Evolutionary conservation across 306 rosid genomes (phyloP), one percentile per base, ranked within the genome.

Genomic region (Pueraria montana): DNA sequence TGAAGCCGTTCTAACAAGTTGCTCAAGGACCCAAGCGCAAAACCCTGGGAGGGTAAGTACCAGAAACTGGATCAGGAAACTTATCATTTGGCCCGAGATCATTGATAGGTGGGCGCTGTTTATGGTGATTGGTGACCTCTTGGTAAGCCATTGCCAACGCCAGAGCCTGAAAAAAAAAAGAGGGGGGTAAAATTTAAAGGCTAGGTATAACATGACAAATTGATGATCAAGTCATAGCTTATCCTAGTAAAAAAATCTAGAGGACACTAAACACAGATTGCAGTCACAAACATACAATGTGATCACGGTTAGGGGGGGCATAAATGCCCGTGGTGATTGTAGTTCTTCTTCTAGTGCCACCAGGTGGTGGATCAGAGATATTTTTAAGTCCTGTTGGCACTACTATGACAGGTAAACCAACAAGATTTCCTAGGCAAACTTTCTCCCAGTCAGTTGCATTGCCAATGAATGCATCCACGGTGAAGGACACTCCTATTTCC

Each of bases 71-170:
- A 61, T 87, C 71, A 18, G 77, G 73, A 67, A 89, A 75, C 46
- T 20, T 36, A 77, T 89, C 91, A 50, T 88, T 68, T 1, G 91
- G 92, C 14, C 95, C 93, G 24, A 92, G 87, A 87, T 94, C 76
- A 75, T 89, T 76, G 14, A 89, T 84, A 2, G 92, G 96, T 14
- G 93, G 96, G 2, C 87, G 86, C 78, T 90, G 87, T 75, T 71
- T 90, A 68, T 91, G 94, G 89, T 91, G 94, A 77, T 91, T 59
- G n/a, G 94, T 91, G 42, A 38, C 91, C 63, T 79, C 79, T 74
- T 94, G 97, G 81, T 92, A 92, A 24, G 96, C 93, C 92, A 92
- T 87, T 80, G 93, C 97, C 88, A 92, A 70, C 0, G 97, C 94
- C 49, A 90, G 75, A 80, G 89, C 92, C 93, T 90, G 80, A 77